Evolutionary conservation across 2,329 filamentous ascomycete genomes (phyloP).

Genomic region (Aureobasidium sp.): DNA sequence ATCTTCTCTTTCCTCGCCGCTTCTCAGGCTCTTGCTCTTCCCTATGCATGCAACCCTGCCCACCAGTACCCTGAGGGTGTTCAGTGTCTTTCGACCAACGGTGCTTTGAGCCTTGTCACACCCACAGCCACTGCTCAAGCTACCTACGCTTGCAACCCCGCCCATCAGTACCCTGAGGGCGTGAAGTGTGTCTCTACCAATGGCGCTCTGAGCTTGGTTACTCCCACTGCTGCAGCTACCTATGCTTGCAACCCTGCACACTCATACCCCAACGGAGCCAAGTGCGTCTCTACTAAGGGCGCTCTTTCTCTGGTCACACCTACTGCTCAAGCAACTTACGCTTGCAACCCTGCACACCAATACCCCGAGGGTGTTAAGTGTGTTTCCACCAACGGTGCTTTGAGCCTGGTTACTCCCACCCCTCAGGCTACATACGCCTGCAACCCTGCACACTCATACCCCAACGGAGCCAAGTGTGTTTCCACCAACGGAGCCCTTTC

Average conservation of each 20-base stretch:
- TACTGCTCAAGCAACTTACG: neutral
- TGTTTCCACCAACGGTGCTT: neutral
- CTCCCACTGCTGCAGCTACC: neutral
- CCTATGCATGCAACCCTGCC: neutral
- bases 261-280: no score
- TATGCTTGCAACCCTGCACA: no score
- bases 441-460: no score
- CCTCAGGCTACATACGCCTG: neutral
- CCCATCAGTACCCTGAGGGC: neutral
- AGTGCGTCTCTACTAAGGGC: neutral
- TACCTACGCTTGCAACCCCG: neutral
- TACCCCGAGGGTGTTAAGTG: neutral
- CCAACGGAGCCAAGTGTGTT: no score
- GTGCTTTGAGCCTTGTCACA: neutral
- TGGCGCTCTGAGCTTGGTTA: neutral
- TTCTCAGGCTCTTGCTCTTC: conserved; percentile 4
- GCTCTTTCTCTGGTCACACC: conserved; percentile 3
- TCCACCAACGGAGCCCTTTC: no score
- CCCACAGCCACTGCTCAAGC: neutral
- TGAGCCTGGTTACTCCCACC: conserved; percentile 2
- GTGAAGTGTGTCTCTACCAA: neutral
- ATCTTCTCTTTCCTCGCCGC: conserved; percentile 9
- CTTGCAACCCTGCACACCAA: conserved; percentile 1
- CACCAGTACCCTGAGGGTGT: neutral
- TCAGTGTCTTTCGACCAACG: neutral